Conservation (phyloP, 352 stramenopile genomes). For the Globisporangium lucens region DNA sequence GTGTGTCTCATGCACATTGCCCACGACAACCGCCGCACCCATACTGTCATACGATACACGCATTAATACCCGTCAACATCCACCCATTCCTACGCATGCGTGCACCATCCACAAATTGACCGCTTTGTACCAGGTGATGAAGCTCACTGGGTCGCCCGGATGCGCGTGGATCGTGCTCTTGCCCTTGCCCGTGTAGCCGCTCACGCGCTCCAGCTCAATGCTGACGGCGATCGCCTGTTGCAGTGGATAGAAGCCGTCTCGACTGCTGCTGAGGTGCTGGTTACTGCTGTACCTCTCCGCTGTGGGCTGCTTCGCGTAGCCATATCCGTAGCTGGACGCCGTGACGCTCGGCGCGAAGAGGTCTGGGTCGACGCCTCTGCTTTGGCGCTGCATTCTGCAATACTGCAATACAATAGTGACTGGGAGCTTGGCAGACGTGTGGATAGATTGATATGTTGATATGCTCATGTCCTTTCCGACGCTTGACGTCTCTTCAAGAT, state of each 20-base stretch:
- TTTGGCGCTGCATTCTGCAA: constrained; percentile 29
- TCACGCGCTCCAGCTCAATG: constrained; percentile 71
- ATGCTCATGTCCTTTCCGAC: background rate
- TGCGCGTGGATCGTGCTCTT: constrained; percentile 56
- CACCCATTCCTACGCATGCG: background rate
- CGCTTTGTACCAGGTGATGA: constrained; percentile 42
- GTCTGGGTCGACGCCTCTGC: constrained; percentile 40
- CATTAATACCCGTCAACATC: background rate
- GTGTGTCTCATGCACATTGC: constrained; percentile 47
- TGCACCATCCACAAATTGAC: background rate
- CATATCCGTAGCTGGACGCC: constrained; percentile 1
- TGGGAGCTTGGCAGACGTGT: background rate
- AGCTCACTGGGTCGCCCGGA: constrained; percentile 43
- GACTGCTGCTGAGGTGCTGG: constrained; percentile 12
- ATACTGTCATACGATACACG: constrained; percentile 26
- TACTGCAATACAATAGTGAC: background rate
- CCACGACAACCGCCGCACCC: constrained; percentile 49
- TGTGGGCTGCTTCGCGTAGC: background rate
- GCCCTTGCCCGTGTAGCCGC: constrained; percentile 51
- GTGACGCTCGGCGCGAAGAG: constrained; percentile 45
- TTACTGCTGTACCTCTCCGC: constrained; percentile 14
- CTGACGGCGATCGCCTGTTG: constrained; percentile 12
- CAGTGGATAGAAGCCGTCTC: constrained; percentile 15
- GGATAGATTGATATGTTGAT: too few species aligned
- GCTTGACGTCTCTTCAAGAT: constrained; percentile 6